Base-by-base conservation (phyloP, 306 rosid genomes). In the Castanea sativa region DNA sequence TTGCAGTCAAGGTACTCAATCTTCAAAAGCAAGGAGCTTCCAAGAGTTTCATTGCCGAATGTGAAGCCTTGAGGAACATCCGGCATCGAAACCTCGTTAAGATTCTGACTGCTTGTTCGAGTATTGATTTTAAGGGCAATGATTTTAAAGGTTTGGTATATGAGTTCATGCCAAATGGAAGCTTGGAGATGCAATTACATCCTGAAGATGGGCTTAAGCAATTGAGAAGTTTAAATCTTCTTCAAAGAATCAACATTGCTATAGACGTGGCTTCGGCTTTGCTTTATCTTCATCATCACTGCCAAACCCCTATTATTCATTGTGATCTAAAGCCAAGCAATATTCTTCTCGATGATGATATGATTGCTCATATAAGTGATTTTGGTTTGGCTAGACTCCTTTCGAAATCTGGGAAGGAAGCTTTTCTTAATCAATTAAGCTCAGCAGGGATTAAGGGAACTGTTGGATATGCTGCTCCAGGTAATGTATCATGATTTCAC, bases 1-100 rank as follows among this genome's bases (percentile, higher is more conserved):
- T 79, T 3, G 84, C 84, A 55, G 74, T 83, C 7, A 82, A 82
- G 65, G 85, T 82, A 15, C 65, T 82, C 38, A 74, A 78, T 65
- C 52, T 82, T 2, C 69, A 77, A 3, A 53, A 77, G 33, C 11
- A 69, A 38, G 78, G 82, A 55, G 79, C 79, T 55, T 45, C 61
- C 1, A 78, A 69, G 51, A 77, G 87, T 33, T 84, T 84, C 73
- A 14, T 79, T 14, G 68, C 73, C 16, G 84, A 84, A 80, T 84
- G 84, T n/a, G 68, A 84, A 23, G 76, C 71, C 4, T 72, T 79
- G 3, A 80, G 73, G 56, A 73, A 64, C 69, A 65, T 73, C 21
- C 35, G 79, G 49, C 82, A 84, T 57, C 73, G 79, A 32, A 80
- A 80, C 65, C 78, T 80, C 1, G 61, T 80, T 0, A 65, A 65